Base-by-base conservation (phyloP, 2,329 filamentous ascomycete genomes). In the Magnaporthiopsis rhizophila region DNA sequence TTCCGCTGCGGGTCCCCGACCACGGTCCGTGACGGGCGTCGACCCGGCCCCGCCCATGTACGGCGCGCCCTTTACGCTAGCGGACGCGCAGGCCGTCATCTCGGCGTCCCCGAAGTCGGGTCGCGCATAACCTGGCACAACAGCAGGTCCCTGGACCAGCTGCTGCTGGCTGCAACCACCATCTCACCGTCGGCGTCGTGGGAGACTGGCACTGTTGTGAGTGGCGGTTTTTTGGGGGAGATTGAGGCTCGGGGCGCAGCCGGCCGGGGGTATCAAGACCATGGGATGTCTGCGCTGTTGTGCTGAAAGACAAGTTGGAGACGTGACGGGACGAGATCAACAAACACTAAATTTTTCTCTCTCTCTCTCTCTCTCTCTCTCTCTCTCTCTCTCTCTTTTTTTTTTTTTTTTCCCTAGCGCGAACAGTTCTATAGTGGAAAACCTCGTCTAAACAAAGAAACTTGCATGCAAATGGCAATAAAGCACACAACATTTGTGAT, bases 21-120 rank as follows among this genome's bases (percentile, higher is more conserved):
- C 26, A 26, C 0, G 81, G 0, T 73, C 72, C 60, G 74, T 86
- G 18, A 26, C 24, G 32, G 78, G 79, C 62, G 71, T 85, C 34
- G 84, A 86, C 72, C 83, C 83, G 1, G 83, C 77, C 0, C 68
- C 73, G 0, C 71, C 78, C 9, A 76, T 81, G 67, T 86, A 86
- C 70, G 80, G 80, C 59, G 68, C 75, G n/a, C 78, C 81, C 1
- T 79, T 75, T 65, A 84, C 80, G 1, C 75, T 85, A 5, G 75
- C 73, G 38, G 74, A 84, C 69, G 78, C 81, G 3, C 82, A 85
- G 68, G 63, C 66, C 3, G 73, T 79, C 64, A 76, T 85, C 60
- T 77, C 73, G 1, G 65, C 70, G 21, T 71, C 76, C 26, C 26
- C 5, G 69, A 74, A 3, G 57, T 84, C 0, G 80, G 81, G 0